Base-by-base conservation (phyloP, 2,329 filamentous ascomycete species). In the Rutstroemia sp. region DNA sequence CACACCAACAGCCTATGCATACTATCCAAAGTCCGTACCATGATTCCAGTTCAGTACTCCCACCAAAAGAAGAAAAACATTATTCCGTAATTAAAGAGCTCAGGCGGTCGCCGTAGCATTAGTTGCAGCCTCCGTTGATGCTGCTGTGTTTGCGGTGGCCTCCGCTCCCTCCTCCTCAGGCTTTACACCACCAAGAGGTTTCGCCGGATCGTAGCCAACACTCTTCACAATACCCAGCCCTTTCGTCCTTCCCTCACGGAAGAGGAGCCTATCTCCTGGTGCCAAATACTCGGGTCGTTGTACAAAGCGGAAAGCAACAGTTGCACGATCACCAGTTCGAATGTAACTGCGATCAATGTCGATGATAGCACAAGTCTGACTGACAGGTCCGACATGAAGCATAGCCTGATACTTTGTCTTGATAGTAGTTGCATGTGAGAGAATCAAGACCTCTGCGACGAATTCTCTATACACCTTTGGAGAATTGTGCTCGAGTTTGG, bases 381-480 rank as follows among this genome's bases (percentile, higher is more conserved):
- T 90, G 45, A 99, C 88, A 0, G 94, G 89, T 0, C 94, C 94
- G 4, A 99, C 92, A 66, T 99, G 94, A 21, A 99, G 79, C 92
- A 97, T 99, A 0, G 94, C 94, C 75, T 99, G 94, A 64, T 99
- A 99, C 66, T 91, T 92, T 0, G 86, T 90, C 72, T 95, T 94
- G 72, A 99, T 99, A 45, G 94, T 99, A 0, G 94, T 99, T 0
- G 92, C 91, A 67, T 99, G 94, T 4, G 89, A 95, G 6, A 99
- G 79, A 63, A 99, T 97, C 21, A 99, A 79, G 1, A 99, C 94
- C 85, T 92, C 88, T 12, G 89, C 89, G 44, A 92, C 77, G 67
- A 92, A 92, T 69, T 91, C 87, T 37, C 81, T 77, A 67, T 86
- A 81, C 10, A 90, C 88, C 62, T 85, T 94, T 62, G 76, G 88